Conservation (phyloP, 768 basidiomycete species). For the Sarcodon aspratus region DNA sequence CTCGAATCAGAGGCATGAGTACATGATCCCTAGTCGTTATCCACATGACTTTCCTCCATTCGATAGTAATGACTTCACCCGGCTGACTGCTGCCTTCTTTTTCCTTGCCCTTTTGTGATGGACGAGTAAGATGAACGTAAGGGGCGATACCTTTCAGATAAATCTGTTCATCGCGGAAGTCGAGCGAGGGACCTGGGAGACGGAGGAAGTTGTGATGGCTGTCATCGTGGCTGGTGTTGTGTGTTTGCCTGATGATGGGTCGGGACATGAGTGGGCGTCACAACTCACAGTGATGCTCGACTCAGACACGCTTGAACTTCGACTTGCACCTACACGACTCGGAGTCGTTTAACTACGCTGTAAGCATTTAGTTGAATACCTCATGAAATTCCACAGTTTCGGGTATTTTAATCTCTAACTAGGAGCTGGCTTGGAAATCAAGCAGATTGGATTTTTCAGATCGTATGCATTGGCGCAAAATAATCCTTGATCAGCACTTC, state of each 20-base stretch:
- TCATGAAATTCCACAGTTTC: too few relatives aligned
- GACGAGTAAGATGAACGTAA: slow-evolving; percentile 30
- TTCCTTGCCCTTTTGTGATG: slow-evolving; percentile 20
- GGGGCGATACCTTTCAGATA: slow-evolving; percentile 52
- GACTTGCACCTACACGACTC: too few relatives aligned
- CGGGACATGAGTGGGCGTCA: too few relatives aligned
- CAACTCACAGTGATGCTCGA: too few relatives aligned
- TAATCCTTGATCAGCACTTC: too few relatives aligned
- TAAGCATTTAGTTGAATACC: too few relatives aligned
- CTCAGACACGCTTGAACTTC: too few relatives aligned
- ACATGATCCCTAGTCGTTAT: slow-evolving; percentile 60
- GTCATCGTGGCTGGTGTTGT: background rate
- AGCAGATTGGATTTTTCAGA: too few relatives aligned
- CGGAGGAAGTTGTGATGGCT: slow-evolving; percentile 9
- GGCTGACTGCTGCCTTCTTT: slow-evolving; percentile 17
- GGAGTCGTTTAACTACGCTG: too few relatives aligned
- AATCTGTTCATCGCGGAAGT: slow-evolving; percentile 66
- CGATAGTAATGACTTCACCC: slow-evolving; percentile 26
- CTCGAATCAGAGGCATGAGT: slow-evolving; percentile 56
- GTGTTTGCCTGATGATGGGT: background rate
- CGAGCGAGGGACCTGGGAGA: slow-evolving; percentile 34
- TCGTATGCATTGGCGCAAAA: too few relatives aligned
- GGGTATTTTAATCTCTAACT: too few relatives aligned
- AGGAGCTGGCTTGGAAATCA: too few relatives aligned
- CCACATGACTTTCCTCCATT: slow-evolving; percentile 52